Evolutionary conservation across 164 flowering plant species (phyloP).

Genomic region (Protea cynaroides): DNA sequence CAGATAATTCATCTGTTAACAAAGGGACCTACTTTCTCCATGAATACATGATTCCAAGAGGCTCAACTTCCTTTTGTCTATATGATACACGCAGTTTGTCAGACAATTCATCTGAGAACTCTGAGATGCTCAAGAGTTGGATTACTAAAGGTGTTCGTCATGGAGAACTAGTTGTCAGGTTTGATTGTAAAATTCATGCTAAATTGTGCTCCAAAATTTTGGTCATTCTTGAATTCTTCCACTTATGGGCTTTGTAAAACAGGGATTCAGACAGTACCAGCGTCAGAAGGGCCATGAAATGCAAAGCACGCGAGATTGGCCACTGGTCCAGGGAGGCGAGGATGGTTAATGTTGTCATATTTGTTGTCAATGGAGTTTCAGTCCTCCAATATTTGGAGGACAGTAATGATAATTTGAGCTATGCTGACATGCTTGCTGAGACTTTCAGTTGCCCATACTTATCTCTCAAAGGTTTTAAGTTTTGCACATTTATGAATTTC

Average conservation of each 20-base stretch:
- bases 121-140: constrained; percentile 46
- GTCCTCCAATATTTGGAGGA: constrained; percentile 49
- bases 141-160: constrained; percentile 63
- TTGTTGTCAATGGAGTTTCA: constrained; percentile 66
- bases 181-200: neutral
- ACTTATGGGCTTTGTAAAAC: constrained; percentile 9
- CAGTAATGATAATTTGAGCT: constrained; percentile 20
- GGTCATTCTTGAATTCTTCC: neutral
- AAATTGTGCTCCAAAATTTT: neutral
- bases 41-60: constrained; percentile 65
- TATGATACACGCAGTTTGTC: constrained; percentile 76
- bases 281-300: constrained; percentile 26
- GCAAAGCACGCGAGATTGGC: constrained; percentile 28
- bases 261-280: constrained; percentile 48
- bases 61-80: constrained; percentile 58
- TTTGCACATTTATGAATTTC: neutral
- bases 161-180: constrained; percentile 62
- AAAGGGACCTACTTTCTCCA: constrained; percentile 72
- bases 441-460: constrained; percentile 49
- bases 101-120: constrained; percentile 37
- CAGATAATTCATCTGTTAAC: constrained; percentile 48
- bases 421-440: constrained; percentile 26
- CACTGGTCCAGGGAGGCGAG: constrained; percentile 21
- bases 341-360: constrained; percentile 65
- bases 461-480: constrained; percentile 56